phyloP scores from a whole-genome alignment of 257 asterid species.

The Gentiana dahurica region DNA sequence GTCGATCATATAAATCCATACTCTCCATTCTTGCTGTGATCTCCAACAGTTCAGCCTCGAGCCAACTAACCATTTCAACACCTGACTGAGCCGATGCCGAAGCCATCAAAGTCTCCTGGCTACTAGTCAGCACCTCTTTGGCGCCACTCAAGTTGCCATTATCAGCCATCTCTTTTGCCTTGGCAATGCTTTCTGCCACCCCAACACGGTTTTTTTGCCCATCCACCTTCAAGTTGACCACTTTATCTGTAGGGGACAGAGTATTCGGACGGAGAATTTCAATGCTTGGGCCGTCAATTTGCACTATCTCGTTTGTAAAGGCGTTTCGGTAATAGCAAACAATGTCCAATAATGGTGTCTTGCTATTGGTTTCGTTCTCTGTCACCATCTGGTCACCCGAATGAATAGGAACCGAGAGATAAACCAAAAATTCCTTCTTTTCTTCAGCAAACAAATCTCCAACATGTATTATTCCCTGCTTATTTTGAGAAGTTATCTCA shows the following conservation, averaged over 20 bases:
- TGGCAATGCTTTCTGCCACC: constrained; percentile 25
- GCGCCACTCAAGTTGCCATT: constrained; percentile 29
- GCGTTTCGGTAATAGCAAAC: neutral
- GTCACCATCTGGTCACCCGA: neutral
- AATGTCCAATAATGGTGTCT: neutral
- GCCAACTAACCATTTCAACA: constrained; percentile 14
- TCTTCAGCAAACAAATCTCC: constrained; percentile 18
- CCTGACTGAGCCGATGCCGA: constrained; percentile 26
- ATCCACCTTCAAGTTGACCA: constrained; percentile 30
- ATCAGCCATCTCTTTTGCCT: constrained; percentile 33
- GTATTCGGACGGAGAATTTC: constrained; percentile 23
- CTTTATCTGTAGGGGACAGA: constrained; percentile 6
- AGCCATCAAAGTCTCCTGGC: constrained; percentile 10
- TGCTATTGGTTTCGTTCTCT: neutral
- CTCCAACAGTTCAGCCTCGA: constrained; percentile 27
- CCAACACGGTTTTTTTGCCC: constrained; percentile 29
- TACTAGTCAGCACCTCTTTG: constrained; percentile 6
- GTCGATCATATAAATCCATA: constrained; percentile 14
- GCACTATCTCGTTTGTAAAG: neutral
- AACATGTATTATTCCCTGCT: neutral
- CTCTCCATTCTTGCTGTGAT: constrained; percentile 26
- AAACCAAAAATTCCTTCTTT: constrained; percentile 10
- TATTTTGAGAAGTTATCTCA: neutral
- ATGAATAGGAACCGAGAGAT: neutral
- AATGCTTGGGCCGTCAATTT: constrained; percentile 10